phyloP scores from a whole-genome alignment of 176 grass and related monocot species.

The Carex scoparia region DNA sequence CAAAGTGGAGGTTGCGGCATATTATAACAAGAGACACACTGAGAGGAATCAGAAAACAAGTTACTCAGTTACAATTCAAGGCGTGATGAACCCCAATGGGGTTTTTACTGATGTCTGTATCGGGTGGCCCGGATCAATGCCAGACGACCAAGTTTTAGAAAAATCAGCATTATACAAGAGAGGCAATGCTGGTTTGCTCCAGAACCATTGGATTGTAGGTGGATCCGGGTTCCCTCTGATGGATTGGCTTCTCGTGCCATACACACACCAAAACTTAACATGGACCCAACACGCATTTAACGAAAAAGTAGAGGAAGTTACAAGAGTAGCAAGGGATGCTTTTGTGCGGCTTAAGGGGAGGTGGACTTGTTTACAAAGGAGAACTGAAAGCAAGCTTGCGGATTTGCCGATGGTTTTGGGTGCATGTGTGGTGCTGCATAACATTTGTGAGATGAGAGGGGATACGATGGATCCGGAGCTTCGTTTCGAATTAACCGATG shows the following conservation, averaged over 20 bases:
- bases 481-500: conserved; percentile 44
- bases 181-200: conserved; percentile 33
- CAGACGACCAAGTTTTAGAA: conserved; percentile 55
- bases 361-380: conserved; percentile 72
- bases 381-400: conserved; percentile 69
- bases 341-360: conserved; percentile 59
- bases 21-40: conserved; percentile 85
- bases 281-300: conserved; percentile 86
- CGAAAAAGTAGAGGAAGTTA: conserved; percentile 42
- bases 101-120: conserved; percentile 84
- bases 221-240: conserved; percentile 51
- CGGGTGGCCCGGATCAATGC: conserved; percentile 53
- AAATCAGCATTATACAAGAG: conserved; percentile 54
- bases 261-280: conserved; percentile 68
- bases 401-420: conserved; percentile 66
- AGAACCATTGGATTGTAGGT: conserved; percentile 52
- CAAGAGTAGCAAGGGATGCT: conserved; percentile 37
- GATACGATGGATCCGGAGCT: conserved; percentile 41
- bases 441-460: conserved; percentile 71
- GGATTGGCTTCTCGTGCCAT: conserved; percentile 80
- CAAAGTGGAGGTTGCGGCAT: conserved; percentile 52
- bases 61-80: conserved; percentile 75
- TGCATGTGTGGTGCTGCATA: conserved; percentile 83
- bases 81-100: conserved; percentile 57
- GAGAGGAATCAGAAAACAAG: conserved; percentile 72